phyloP scores from a whole-genome alignment of 2,329 filamentous ascomycete genomes.

The Thielaviopsis ethacetica region DNA sequence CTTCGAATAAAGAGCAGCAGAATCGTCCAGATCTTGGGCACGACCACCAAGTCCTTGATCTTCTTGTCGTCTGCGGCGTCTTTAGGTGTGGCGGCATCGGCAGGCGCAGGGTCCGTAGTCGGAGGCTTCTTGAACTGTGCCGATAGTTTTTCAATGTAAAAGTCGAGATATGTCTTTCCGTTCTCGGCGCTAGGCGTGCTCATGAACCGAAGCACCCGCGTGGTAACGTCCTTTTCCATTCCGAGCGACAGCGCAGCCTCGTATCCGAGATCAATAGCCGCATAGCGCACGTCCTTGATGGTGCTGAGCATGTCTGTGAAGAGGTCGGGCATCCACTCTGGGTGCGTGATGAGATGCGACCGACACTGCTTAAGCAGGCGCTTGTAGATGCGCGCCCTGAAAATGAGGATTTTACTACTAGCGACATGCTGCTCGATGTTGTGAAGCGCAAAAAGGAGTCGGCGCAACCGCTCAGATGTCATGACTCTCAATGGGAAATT shows the following conservation, averaged over 20 bases:
- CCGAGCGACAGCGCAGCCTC: slow-evolving; percentile 55
- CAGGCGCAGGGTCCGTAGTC: background rate
- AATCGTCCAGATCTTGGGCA: slow-evolving; percentile 81
- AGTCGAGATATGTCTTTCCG: slow-evolving; percentile 50
- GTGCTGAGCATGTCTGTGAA: slow-evolving; percentile 68
- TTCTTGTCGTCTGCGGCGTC: background rate
- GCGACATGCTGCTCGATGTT: slow-evolving; percentile 56
- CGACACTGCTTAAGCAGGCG: slow-evolving; percentile 58
- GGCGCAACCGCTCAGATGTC: slow-evolving; percentile 52
- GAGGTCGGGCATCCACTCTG: slow-evolving; percentile 68
- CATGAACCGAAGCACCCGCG: slow-evolving; percentile 47
- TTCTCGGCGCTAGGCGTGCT: slow-evolving; percentile 18
- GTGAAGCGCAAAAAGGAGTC: slow-evolving; percentile 54
- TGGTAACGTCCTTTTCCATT: slow-evolving; percentile 49
- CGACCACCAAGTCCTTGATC: slow-evolving; percentile 26
- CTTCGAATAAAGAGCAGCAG: slow-evolving; percentile 62
- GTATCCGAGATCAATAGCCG: slow-evolving; percentile 58
- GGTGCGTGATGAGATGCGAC: slow-evolving; percentile 50
- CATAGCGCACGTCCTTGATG: slow-evolving; percentile 56
- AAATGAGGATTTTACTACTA: slow-evolving; percentile 66
- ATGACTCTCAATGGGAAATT: slow-evolving; percentile 62
- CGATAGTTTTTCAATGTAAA: slow-evolving; percentile 49
- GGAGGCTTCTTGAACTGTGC: slow-evolving; percentile 45
- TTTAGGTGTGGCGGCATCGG: background rate
- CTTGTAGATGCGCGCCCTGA: slow-evolving; percentile 63